phyloP scores from a whole-genome alignment of 768 basidiomycete species.

The Suillus decipiens region DNA sequence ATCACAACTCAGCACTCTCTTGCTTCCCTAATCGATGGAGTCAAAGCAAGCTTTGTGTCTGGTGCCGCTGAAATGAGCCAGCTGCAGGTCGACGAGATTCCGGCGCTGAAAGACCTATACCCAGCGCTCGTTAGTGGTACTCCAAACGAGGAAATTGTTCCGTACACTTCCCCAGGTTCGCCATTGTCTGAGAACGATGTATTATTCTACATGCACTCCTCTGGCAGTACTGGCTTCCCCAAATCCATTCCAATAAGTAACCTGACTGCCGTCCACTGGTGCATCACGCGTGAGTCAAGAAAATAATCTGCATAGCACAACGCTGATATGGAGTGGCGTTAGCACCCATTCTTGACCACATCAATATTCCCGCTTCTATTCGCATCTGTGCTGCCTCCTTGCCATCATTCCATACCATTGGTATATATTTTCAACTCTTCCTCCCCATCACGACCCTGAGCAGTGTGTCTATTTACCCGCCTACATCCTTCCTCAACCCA shows the following conservation, averaged over 20 bases:
- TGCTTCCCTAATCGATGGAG: slow-evolving; percentile 28
- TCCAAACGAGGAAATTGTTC: slow-evolving; percentile 10
- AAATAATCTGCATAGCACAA: neutral
- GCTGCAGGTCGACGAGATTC: slow-evolving; percentile 19
- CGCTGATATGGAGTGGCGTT: too few relatives aligned
- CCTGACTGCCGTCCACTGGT: slow-evolving; percentile 34
- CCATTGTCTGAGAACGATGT: slow-evolving; percentile 19
- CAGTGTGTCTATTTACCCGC: too few relatives aligned
- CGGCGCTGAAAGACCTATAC: slow-evolving; percentile 15
- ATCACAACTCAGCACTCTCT: slow-evolving; percentile 37
- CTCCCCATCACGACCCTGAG: too few relatives aligned
- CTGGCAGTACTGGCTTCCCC: slow-evolving; percentile 50
- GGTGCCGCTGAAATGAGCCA: neutral
- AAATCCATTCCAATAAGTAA: slow-evolving; percentile 42
- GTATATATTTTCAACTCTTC: too few relatives aligned
- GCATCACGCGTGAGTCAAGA: slow-evolving; percentile 33
- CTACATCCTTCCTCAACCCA: too few relatives aligned
- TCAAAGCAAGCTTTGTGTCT: slow-evolving; percentile 24
- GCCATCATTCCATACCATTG: too few relatives aligned
- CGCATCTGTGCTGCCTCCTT: too few relatives aligned
- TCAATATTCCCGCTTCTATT: too few relatives aligned
- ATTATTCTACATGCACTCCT: slow-evolving; percentile 47
- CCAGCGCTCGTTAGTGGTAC: slow-evolving; percentile 12
- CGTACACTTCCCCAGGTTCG: slow-evolving; percentile 14
- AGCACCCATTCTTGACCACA: too few relatives aligned